These are phyloP conservation scores for Mortierella polycephala DNA, from an alignment of 371 early-diverging fungal species.

Conservation along the genomic window DNA sequence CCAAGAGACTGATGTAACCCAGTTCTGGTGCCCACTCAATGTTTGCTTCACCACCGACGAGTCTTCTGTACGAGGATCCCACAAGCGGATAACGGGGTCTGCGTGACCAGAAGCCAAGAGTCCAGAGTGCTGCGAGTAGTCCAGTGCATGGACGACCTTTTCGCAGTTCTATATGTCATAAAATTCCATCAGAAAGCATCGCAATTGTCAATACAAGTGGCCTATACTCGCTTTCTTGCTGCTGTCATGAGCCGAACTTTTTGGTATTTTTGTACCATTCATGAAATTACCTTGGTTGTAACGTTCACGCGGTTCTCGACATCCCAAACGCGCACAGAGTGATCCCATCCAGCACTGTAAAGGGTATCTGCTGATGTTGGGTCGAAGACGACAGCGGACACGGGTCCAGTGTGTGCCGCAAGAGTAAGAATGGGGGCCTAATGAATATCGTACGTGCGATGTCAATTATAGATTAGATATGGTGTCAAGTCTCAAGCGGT, in stretches of 20 bases:
- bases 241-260: too few species aligned
- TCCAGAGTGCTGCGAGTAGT: conserved; percentile 72
- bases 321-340: conserved; percentile 93
- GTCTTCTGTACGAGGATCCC: conserved; percentile 90
- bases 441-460: too few species aligned
- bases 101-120: conserved; percentile 91
- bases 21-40: conserved; percentile 81
- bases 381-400: conserved; percentile 78
- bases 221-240: not conserved
- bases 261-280: not conserved
- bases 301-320: conserved; percentile 77
- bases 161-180: conserved; percentile 78
- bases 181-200: not conserved
- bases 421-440: conserved; percentile 61
- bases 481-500: too few species aligned
- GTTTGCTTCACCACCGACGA: conserved; percentile 80
- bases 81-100: conserved; percentile 82
- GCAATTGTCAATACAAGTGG: not conserved
- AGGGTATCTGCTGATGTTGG: conserved; percentile 63
- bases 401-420: conserved; percentile 87
- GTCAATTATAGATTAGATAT: too few species aligned
- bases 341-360: conserved; percentile 94
- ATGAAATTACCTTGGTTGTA: conserved; percentile 72
- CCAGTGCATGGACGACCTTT: conserved; percentile 81
- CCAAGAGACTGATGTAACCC: conserved; percentile 90